Evolutionary conservation across 257 asterid species (phyloP), one percentile per base, ranked within the genome.

Genomic region (Solanum bulbocastanum): DNA sequence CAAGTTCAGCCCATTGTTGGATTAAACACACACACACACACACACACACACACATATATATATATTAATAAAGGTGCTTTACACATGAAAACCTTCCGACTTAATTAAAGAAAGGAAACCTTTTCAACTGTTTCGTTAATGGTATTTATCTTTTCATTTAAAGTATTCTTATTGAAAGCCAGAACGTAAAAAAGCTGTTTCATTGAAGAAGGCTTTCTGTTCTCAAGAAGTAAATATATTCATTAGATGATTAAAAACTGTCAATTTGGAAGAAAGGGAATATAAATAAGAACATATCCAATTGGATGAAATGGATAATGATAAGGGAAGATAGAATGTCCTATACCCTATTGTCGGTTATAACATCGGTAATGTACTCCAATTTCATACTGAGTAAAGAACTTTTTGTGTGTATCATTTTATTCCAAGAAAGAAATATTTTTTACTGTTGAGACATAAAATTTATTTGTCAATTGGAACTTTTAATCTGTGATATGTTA

Each of bases 381-480:
- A 78, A 40, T 30, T 42, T 14, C n/a, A n/a, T 42, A 37, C 5
- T 13, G 37, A 15, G 62, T 7, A 14, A 78, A 25, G 13, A 12
- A 42, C 20, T 40, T 78, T 7, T 9, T 8, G 62, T 40, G 35
- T 39, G 13, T 23, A 39, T 42, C 36, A 78, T 42, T 79, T 14
- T 40, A n/a, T 40, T 76, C 60, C 83, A 76, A 76, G 11, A 40
- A 40, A 33, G 79, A 76, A 75, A 12, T 75, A 75, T 37, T 75
- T 73, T 75, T 74, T 74, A 12, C 36, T 76, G 56, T 25, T 46
- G 32, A 15, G 84, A 79, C 56, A 44, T 2, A 25, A 39, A 42
- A 42, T n/a, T 25, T 12, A 79, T 46, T 44, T 23, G 3, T 9
- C 0, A 81, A 46, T 44, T 81, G 85, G 5, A 81, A 12, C 11